These are phyloP conservation scores for Debaryomyces udenii DNA, from an alignment of 1,139 yeast species.

Conservation along the genomic window DNA sequence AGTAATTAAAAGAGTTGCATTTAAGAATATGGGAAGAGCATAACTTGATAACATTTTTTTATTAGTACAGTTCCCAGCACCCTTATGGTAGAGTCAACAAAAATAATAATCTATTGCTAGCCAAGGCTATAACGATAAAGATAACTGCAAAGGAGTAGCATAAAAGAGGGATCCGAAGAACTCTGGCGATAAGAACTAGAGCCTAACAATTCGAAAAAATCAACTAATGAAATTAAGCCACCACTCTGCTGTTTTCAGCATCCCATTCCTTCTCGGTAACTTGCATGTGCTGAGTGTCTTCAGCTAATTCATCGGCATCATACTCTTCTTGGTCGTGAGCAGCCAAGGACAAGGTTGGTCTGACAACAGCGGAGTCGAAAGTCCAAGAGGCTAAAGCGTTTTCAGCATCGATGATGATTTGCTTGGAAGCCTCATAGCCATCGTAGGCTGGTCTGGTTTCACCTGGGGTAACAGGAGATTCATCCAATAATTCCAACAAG, in stretches of 20 bases:
- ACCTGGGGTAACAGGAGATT: constrained; percentile 87
- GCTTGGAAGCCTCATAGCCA: constrained; percentile 86
- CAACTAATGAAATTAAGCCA: too few relatives aligned
- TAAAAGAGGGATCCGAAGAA: not conserved
- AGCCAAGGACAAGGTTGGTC: constrained; percentile 78
- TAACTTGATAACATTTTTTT: constrained; percentile 3
- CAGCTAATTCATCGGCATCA: constrained; percentile 55
- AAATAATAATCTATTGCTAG: constrained; percentile 7
- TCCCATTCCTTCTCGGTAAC: constrained; percentile 57
- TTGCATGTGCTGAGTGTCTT: constrained; percentile 55
- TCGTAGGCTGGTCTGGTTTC: constrained; percentile 88
- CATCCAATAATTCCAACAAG: constrained; percentile 77
- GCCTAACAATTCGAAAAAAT: too few relatives aligned
- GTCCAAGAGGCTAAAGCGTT: constrained; percentile 85
- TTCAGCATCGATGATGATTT: constrained; percentile 83
- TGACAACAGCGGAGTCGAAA: constrained; percentile 75
- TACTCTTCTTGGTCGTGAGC: constrained; percentile 62
- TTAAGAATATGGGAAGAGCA: constrained; percentile 4
- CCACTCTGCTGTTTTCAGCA: constrained; percentile 14
- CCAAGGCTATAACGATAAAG: not conserved
- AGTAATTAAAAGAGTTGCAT: constrained; percentile 4
- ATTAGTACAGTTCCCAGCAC: constrained; percentile 7
- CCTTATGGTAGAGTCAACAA: constrained; percentile 4
- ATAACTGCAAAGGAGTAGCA: too few relatives aligned
- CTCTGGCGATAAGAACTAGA: too few relatives aligned